phyloP scores from a whole-genome alignment of 1,284 basidiomycete species.

The Leccinum solheimii region DNA sequence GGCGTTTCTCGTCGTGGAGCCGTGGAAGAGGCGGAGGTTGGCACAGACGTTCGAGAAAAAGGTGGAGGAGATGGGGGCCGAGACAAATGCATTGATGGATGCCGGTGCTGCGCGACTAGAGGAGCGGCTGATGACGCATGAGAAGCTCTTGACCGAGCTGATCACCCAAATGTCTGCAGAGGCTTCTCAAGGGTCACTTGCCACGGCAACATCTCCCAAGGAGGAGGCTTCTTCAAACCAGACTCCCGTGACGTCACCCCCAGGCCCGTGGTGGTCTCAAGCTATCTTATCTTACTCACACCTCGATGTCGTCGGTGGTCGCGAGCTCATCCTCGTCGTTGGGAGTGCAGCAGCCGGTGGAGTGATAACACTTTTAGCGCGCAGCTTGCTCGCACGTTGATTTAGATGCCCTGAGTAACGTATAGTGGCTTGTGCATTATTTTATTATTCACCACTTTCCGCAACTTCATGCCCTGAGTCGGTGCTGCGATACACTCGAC shows the following conservation, averaged over 20 bases:
- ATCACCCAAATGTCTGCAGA: constrained; percentile 25
- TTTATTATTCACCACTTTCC: constrained; percentile 6
- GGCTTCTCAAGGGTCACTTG: constrained; percentile 7
- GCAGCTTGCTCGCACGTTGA: constrained; percentile 17
- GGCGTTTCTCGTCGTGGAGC: constrained; percentile 88
- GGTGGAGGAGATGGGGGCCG: constrained; percentile 70
- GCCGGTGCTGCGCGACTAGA: constrained; percentile 50
- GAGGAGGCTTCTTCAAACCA: constrained; percentile 11
- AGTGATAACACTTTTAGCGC: constrained; percentile 23
- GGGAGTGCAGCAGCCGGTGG: constrained; percentile 33
- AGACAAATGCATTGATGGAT: constrained; percentile 50
- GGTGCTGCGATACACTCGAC: constrained; percentile 31
- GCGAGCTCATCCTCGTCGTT: constrained; percentile 29
- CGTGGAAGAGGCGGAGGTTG: constrained; percentile 85
- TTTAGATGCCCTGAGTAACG: constrained; percentile 12
- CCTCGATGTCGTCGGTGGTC: constrained; percentile 13
- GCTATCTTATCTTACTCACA: constrained; percentile 11
- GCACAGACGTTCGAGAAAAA: constrained; percentile 86
- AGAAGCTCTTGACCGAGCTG: constrained; percentile 35
- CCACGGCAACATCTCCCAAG: constrained; percentile 1
- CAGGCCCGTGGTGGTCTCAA: constrained; percentile 15
- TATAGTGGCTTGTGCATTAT: background rate
- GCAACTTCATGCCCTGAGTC: background rate
- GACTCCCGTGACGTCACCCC: background rate
- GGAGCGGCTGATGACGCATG: constrained; percentile 54